phyloP scores from a whole-genome alignment of 192 early-diverging fungal species.

The Bifiguratus adelaidae region DNA sequence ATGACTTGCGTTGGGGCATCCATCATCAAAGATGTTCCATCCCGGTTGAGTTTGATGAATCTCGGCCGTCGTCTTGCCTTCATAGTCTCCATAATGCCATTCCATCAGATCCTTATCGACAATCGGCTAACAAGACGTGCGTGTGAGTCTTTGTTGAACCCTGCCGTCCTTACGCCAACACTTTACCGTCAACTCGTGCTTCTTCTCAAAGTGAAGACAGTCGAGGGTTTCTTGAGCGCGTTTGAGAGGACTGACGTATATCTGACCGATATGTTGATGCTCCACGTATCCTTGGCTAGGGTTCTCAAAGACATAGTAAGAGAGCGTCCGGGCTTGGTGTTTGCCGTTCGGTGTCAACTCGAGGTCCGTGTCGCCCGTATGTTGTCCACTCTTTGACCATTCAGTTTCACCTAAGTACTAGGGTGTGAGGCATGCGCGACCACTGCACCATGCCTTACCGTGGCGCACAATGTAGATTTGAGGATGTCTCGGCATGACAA shows the following conservation, averaged over 20 bases:
- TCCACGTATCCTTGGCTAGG: slow-evolving; percentile 26
- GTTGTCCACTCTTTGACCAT: slow-evolving; percentile 30
- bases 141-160: slow-evolving; percentile 9
- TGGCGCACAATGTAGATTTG: slow-evolving; percentile 31
- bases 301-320: slow-evolving; percentile 24
- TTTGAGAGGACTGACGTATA: slow-evolving; percentile 18
- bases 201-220: slow-evolving; percentile 1
- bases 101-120: slow-evolving; percentile 14
- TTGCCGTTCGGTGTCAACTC: slow-evolving; percentile 19
- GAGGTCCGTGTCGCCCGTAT: slow-evolving; percentile 26
- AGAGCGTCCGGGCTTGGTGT: slow-evolving; percentile 13
- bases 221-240: slow-evolving; percentile 28
- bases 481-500: slow-evolving; percentile 18
- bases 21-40: slow-evolving; percentile 22
- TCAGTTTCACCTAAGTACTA: slow-evolving; percentile 18
- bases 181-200: not conserved
- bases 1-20: slow-evolving; percentile 20
- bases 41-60: slow-evolving; percentile 18
- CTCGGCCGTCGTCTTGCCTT: slow-evolving; percentile 28
- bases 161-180: too few relatives aligned
- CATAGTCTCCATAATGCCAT: slow-evolving; percentile 35
- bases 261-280: slow-evolving; percentile 20
- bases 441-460: slow-evolving; percentile 9
- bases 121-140: too few relatives aligned
- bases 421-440: not conserved